A percentile compares a stretch with the other conserved stretches of the same genome.
phyloP scores from a whole-genome alignment of 768 basidiomycete species.

The Trametopsis cervina region DNA sequence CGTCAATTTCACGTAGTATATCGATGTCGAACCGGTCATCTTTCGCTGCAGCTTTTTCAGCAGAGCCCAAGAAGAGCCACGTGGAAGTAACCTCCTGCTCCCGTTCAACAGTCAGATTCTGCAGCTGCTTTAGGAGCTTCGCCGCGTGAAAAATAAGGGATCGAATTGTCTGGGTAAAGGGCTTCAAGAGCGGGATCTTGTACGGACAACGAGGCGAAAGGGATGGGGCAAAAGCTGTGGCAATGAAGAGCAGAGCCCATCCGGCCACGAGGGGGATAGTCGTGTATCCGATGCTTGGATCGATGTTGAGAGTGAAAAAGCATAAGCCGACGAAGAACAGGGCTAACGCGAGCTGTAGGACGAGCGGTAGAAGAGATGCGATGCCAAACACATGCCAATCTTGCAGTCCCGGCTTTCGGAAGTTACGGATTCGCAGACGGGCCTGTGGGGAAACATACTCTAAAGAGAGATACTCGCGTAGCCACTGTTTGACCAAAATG shows the following conservation, averaged over 20 bases:
- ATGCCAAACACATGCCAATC: slow-evolving; percentile 3
- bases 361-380: neutral
- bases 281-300: neutral
- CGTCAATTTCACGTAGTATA: neutral
- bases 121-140: neutral
- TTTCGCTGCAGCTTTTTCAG: neutral
- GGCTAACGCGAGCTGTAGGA: slow-evolving; percentile 1
- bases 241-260: neutral
- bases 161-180: neutral
- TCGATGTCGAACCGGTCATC: neutral
- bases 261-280: neutral
- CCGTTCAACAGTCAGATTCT: neutral
- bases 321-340: slow-evolving; percentile 3
- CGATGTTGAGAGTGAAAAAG: neutral
- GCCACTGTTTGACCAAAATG: too few species aligned
- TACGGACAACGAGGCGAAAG: slow-evolving; percentile 5
- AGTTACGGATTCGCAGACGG: neutral
- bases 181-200: slow-evolving; percentile 1
- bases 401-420: neutral
- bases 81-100: neutral
- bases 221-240: neutral
- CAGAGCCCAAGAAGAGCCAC: neutral
- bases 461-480: neutral
- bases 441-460: neutral
- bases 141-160: neutral